Percentiles rank a stretch among this genome's conserved stretches.
Evolutionary conservation across 2,329 filamentous ascomycete species (phyloP).

Genomic region (Ustilaginoidea virens): DNA sequence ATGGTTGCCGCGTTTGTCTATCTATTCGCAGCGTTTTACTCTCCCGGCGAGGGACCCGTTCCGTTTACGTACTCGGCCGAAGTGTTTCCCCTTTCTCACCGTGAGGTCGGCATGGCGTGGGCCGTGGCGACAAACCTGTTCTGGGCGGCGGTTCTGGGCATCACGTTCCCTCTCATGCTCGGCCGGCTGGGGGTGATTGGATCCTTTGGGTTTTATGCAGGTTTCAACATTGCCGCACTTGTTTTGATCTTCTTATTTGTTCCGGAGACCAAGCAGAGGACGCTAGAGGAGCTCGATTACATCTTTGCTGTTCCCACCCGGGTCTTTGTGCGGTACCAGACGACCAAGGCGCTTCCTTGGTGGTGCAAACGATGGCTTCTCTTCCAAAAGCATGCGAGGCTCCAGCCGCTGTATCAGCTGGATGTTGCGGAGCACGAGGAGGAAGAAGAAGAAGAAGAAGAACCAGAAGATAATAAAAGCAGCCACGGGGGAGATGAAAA

Average conservation of each 20-base stretch:
- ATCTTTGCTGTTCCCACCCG: constrained; percentile 44
- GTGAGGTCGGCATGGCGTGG: constrained; percentile 57
- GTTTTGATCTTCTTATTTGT: constrained; percentile 40
- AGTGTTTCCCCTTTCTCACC: constrained; percentile 54
- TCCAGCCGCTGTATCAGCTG: constrained; percentile 28
- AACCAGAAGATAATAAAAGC: constrained; percentile 11
- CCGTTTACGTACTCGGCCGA: constrained; percentile 56
- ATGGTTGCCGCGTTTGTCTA: constrained; percentile 41
- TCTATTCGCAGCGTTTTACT: constrained; percentile 36
- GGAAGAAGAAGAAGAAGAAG: constrained; percentile 9
- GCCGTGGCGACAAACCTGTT: constrained; percentile 50
- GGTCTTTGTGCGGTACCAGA: constrained; percentile 41
- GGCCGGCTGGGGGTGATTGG: constrained; percentile 26
- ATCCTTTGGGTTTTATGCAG: constrained; percentile 38
- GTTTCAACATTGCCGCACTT: constrained; percentile 38
- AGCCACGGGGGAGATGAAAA: constrained; percentile 18
- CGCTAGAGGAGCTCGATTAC: constrained; percentile 40
- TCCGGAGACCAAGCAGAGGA: constrained; percentile 43
- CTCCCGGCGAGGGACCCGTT: constrained; percentile 45
- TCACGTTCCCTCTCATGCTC: constrained; percentile 47
- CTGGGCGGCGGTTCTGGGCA: constrained; percentile 43
- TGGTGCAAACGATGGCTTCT: constrained; percentile 44
- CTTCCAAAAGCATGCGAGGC: constrained; percentile 24
- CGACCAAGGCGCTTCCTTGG: constrained; percentile 40
- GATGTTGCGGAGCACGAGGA: constrained; percentile 18